Evolutionary conservation across 352 stramenopile genomes (phyloP).

Genomic region (Halophytophthora polymorphica): DNA sequence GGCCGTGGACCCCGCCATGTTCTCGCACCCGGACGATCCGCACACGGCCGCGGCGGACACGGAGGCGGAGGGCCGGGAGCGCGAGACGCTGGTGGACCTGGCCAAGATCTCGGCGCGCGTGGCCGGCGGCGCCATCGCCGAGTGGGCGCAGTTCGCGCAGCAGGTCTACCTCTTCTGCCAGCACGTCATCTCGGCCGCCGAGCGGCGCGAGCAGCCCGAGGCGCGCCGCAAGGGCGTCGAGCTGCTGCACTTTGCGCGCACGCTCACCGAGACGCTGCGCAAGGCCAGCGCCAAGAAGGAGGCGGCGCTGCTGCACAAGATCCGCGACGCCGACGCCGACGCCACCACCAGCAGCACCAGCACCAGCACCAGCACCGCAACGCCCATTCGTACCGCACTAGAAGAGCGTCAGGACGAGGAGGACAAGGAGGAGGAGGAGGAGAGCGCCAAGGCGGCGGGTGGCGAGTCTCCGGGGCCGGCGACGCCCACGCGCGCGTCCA

Average conservation of each 20-base stretch:
- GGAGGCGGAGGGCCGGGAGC: neutral
- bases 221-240: constrained; percentile 72
- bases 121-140: constrained; percentile 31
- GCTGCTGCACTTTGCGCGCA: constrained; percentile 71
- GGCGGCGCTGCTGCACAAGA: constrained; percentile 45
- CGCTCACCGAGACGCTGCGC: constrained; percentile 64
- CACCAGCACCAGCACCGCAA: too few relatives aligned
- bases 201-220: constrained; percentile 44
- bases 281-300: constrained; percentile 74
- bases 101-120: constrained; percentile 47
- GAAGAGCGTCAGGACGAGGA: constrained; percentile 1
- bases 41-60: neutral
- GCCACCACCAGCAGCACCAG: neutral
- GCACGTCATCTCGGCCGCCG: constrained; percentile 60
- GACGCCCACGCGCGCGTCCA: constrained; percentile 50
- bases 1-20: constrained; percentile 56
- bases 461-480: constrained; percentile 10
- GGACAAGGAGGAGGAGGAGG: constrained; percentile 7
- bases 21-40: constrained; percentile 18
- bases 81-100: constrained; percentile 41
- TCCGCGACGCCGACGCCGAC: constrained; percentile 17
- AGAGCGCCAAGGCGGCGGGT: constrained; percentile 7
- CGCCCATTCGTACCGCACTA: too few relatives aligned
- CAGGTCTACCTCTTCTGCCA: constrained; percentile 76
- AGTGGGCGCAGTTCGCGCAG: constrained; percentile 70